Percentiles rank a stretch among this genome's conserved stretches.
Evolutionary conservation across 352 stramenopile genomes (phyloP).

Genomic region (Pythium pyrilobum): DNA sequence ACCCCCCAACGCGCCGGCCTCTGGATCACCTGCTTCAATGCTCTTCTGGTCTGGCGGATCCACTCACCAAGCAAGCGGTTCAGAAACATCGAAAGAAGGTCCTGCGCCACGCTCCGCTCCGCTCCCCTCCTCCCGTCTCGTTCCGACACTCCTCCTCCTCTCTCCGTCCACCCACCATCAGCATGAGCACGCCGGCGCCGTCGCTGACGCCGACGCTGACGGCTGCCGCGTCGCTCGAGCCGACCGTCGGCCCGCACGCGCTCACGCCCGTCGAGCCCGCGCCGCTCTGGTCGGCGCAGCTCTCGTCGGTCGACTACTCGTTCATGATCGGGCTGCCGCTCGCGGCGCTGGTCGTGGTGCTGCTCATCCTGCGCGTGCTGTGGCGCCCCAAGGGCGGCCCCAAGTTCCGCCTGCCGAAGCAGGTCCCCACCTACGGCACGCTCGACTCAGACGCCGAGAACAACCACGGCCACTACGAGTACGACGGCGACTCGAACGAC

Average conservation of each 20-base stretch:
- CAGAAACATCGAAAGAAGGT: not conserved
- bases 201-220: not conserved
- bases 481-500: constrained; percentile 77
- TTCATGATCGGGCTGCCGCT: constrained; percentile 63
- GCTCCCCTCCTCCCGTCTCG: not conserved
- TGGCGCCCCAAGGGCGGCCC: constrained; percentile 65
- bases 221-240: not conserved
- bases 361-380: constrained; percentile 64
- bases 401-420: constrained; percentile 77
- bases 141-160: not conserved
- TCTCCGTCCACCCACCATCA: not conserved
- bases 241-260: not conserved
- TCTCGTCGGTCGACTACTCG: constrained; percentile 51
- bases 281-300: constrained; percentile 54
- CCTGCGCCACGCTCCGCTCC: not conserved
- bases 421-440: constrained; percentile 75
- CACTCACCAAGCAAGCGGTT: not conserved
- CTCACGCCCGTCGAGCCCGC: constrained; percentile 3
- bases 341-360: constrained; percentile 44
- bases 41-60: no score
- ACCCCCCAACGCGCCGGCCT: no score
- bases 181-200: not conserved
- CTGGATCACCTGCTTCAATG: no score
- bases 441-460: constrained; percentile 48
- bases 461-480: constrained; percentile 47